phyloP scores from a whole-genome alignment of 768 basidiomycete species.

The Mycena amicta region DNA sequence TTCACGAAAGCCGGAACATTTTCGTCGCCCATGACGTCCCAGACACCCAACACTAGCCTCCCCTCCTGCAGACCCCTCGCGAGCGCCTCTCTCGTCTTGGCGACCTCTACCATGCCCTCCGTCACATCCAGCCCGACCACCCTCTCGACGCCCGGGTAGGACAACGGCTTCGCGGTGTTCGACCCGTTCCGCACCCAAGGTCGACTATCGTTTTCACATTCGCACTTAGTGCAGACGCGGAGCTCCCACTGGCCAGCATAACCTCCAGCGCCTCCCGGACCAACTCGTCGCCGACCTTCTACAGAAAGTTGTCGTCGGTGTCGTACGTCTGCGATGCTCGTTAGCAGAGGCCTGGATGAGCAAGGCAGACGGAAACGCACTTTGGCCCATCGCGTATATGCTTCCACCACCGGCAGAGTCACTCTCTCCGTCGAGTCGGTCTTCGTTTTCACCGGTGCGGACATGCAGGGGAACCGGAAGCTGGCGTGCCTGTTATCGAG shows the following conservation, averaged over 20 bases:
- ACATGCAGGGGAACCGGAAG: background rate
- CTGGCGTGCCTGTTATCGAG: background rate
- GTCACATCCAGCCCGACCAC: conserved; percentile 13
- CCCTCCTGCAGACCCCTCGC: background rate
- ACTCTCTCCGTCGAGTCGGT: background rate
- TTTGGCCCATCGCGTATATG: conserved; percentile 12
- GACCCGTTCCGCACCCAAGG: conserved; percentile 15
- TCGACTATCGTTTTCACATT: conserved; percentile 3
- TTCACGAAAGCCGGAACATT: background rate
- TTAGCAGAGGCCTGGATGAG: background rate
- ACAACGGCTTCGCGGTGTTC: conserved; percentile 12
- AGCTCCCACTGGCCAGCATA: too few species aligned
- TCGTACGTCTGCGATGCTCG: conserved; percentile 4
- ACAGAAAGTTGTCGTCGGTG: conserved; percentile 3
- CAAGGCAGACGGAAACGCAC: background rate
- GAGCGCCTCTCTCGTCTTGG: background rate
- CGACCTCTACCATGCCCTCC: conserved; percentile 4
- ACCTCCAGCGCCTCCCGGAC: background rate
- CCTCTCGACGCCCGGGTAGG: background rate
- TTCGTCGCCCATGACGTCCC: conserved; percentile 6
- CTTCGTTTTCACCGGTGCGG: too few species aligned
- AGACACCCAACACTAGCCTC: background rate
- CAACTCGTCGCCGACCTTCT: background rate
- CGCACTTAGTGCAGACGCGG: background rate
- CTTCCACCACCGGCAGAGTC: conserved; percentile 1